A percentile compares a stretch with the other conserved stretches of the same genome.
phyloP scores from a whole-genome alignment of 179 eudicot genomes.

The Pouteria campechiana region DNA sequence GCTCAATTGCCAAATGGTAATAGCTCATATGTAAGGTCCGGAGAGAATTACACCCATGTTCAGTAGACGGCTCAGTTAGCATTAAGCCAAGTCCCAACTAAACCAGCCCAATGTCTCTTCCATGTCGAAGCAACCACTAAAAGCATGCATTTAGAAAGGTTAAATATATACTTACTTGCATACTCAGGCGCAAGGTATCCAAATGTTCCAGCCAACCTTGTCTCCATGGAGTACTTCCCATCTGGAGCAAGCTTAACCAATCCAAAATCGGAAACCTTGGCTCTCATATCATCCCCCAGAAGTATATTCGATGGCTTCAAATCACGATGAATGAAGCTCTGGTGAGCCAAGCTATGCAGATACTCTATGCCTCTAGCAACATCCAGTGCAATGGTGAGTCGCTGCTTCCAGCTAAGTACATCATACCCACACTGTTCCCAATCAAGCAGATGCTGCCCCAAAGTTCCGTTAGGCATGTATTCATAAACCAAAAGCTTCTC shows the following conservation, averaged over 20 bases:
- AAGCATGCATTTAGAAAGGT: no score
- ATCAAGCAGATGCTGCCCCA: conserved; percentile 44
- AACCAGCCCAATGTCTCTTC: no score
- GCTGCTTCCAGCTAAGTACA: conserved; percentile 47
- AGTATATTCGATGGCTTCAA: conserved; percentile 65
- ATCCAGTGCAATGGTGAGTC: conserved; percentile 54
- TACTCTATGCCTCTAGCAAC: conserved; percentile 76
- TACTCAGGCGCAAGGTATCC: conserved; percentile 81
- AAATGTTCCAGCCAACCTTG: conserved; percentile 55
- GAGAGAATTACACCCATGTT: no score
- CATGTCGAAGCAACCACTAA: no score
- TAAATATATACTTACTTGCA: conserved; percentile 35
- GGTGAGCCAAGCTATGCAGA: conserved; percentile 60
- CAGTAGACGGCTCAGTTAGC: no score
- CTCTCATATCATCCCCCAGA: conserved; percentile 62
- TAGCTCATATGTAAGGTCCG: no score
- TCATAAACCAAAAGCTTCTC: conserved; percentile 79
- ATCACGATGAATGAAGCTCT: conserved; percentile 62
- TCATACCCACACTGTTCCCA: conserved; percentile 21
- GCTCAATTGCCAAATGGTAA: no score
- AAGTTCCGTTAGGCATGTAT: conserved; percentile 61
- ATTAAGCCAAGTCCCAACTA: no score
- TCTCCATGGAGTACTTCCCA: conserved; percentile 48
- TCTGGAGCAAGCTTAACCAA: conserved; percentile 61
- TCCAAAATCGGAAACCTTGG: conserved; percentile 82